Percentiles rank a stretch among this genome's conserved stretches.
Evolutionary conservation across 371 early-diverging fungal species (phyloP).

Genomic region (Parasitella parasitica): DNA sequence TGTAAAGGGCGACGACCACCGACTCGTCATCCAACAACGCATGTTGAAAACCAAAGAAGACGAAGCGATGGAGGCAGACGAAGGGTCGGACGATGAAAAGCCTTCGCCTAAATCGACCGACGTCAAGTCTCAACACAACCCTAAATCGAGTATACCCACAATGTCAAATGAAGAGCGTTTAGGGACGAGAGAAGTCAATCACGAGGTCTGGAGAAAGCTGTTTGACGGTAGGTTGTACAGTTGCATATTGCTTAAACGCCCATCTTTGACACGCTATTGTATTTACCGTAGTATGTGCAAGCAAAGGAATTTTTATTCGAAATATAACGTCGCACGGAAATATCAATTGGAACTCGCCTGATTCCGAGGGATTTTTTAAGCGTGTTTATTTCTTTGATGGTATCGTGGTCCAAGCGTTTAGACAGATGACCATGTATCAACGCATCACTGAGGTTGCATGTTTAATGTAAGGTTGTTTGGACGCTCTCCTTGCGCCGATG

Average conservation of each 20-base stretch:
- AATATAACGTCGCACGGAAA: conserved; percentile 35
- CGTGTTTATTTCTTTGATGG: conserved; percentile 48
- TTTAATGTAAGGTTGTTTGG: conserved; percentile 51
- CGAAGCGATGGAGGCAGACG: conserved; percentile 26
- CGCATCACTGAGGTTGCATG: conserved; percentile 56
- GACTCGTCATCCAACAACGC: conserved; percentile 8
- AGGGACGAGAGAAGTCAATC: conserved; percentile 25
- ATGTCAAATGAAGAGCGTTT: conserved; percentile 15
- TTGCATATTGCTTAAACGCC: not conserved
- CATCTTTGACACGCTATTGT: too few species aligned
- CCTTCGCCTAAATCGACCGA: conserved; percentile 10
- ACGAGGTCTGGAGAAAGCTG: conserved; percentile 38
- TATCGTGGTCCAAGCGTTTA: conserved; percentile 49
- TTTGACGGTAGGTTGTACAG: conserved; percentile 29
- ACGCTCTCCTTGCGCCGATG: too few species aligned
- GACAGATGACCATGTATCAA: conserved; percentile 56
- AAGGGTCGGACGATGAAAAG: conserved; percentile 29
- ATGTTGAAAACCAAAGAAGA: conserved; percentile 28
- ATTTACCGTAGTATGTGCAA: conserved; percentile 29
- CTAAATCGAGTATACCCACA: not conserved
- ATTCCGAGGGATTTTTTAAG: conserved; percentile 54
- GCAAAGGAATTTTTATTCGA: conserved; percentile 33
- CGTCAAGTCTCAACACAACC: not conserved
- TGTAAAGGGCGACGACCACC: not conserved
- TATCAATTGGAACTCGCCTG: conserved; percentile 43